These are phyloP conservation scores for Fistulifera solaris DNA, from an alignment of 108 stramenopile species.

Conservation along the genomic window DNA sequence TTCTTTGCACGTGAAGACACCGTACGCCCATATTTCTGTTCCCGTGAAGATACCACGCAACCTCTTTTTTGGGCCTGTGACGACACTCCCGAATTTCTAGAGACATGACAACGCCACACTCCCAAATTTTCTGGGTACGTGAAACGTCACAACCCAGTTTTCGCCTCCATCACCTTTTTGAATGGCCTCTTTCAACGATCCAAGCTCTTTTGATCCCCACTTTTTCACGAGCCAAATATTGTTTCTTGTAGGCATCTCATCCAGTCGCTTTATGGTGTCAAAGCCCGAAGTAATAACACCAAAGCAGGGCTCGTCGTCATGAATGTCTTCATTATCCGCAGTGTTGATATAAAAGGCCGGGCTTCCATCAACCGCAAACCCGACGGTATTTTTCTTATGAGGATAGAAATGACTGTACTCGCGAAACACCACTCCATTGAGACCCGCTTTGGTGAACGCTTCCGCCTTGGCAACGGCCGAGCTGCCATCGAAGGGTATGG, in stretches of 20 bases:
- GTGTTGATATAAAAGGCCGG: constrained; percentile 85
- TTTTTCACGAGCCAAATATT: constrained; percentile 35
- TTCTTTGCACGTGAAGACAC: too few relatives aligned
- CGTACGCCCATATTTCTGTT: too few relatives aligned
- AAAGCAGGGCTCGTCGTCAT: constrained; percentile 72
- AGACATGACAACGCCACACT: too few relatives aligned
- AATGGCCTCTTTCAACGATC: constrained; percentile 10
- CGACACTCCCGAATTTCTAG: too few relatives aligned
- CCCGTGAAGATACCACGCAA: too few relatives aligned
- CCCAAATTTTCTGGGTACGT: too few relatives aligned
- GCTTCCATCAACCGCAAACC: constrained; percentile 60
- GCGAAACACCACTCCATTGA: constrained; percentile 57
- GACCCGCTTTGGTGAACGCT: constrained; percentile 34
- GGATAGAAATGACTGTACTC: constrained; percentile 66
- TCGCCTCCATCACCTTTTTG: too few relatives aligned
- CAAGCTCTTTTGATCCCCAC: constrained; percentile 27
- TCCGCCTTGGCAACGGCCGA: constrained; percentile 16
- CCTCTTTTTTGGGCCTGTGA: too few relatives aligned
- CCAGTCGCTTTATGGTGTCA: constrained; percentile 45
- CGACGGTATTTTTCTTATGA: constrained; percentile 65
- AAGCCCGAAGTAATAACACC: constrained; percentile 51
- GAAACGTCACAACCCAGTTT: too few relatives aligned
- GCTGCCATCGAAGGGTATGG: constrained; percentile 31
- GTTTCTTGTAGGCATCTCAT: constrained; percentile 27
- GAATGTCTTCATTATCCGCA: constrained; percentile 70